Evolutionary conservation across 805 yeast genomes (phyloP).

Genomic region (Diddensiella santjacobensis): DNA sequence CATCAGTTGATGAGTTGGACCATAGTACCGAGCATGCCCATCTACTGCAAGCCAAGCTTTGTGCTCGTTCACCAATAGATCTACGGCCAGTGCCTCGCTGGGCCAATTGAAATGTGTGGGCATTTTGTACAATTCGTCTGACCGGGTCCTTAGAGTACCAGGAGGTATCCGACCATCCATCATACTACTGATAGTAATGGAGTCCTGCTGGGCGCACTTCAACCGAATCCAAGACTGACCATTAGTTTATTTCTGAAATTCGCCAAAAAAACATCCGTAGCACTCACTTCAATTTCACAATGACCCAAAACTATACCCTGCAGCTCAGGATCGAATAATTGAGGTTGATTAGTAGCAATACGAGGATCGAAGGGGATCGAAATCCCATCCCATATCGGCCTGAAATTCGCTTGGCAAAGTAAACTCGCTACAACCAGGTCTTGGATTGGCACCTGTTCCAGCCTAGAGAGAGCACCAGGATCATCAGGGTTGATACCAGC

Average conservation of each 20-base stretch:
- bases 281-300: constrained; percentile 4
- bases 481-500: background rate
- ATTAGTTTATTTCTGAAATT: background rate
- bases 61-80: background rate
- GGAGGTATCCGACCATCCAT: background rate
- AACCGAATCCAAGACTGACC: background rate
- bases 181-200: background rate
- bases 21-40: constrained; percentile 8
- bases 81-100: background rate
- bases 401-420: background rate
- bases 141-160: background rate
- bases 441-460: background rate
- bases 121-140: background rate
- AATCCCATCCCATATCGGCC: constrained; percentile 7
- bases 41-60: constrained; percentile 5
- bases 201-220: background rate
- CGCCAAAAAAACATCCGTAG: background rate
- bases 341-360: too few relatives aligned
- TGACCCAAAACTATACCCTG: constrained; percentile 3
- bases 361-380: constrained; percentile 4
- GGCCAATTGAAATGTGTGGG: background rate
- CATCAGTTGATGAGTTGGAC: background rate
- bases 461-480: background rate
- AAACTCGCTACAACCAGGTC: background rate
- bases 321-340: background rate